Conservation (phyloP, 2,329 filamentous ascomycete genomes). For the Furcasterigmium sp. region DNA sequence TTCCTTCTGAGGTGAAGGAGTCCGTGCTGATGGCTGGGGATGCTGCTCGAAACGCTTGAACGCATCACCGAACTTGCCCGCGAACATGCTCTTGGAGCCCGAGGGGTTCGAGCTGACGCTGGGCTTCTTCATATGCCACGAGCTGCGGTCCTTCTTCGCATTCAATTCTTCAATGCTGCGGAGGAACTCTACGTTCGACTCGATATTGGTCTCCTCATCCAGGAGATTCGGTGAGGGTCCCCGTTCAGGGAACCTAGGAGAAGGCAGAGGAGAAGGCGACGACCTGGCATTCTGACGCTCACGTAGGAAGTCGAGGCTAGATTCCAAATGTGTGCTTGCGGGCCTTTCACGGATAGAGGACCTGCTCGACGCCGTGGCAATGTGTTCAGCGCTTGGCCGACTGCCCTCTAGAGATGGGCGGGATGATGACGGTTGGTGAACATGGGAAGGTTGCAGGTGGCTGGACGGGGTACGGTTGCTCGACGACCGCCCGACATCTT, state of each 20-base stretch:
- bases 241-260: conserved; percentile 28
- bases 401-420: conserved; percentile 67
- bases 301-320: conserved; percentile 75
- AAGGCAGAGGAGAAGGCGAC: conserved; percentile 23
- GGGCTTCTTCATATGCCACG: conserved; percentile 63
- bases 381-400: conserved; percentile 59
- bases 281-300: conserved; percentile 53
- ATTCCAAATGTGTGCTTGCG: conserved; percentile 76
- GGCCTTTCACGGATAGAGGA: conserved; percentile 64
- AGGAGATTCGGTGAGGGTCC: conserved; percentile 34
- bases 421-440: conserved; percentile 41
- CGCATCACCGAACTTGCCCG: conserved; percentile 85
- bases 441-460: conserved; percentile 18
- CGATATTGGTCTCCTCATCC: conserved; percentile 59
- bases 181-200: conserved; percentile 79
- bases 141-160: conserved; percentile 46
- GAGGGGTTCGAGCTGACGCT: conserved; percentile 66
- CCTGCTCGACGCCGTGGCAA: conserved; percentile 36
- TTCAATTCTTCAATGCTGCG: conserved; percentile 67
- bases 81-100: conserved; percentile 76
- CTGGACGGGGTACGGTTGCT: conserved; percentile 16
- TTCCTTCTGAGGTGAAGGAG: conserved; percentile 45
- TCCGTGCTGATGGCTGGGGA: conserved; percentile 27
- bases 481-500: conserved; percentile 14
- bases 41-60: conserved; percentile 82